Evolutionary conservation across 1,284 basidiomycete species (phyloP).

Genomic region (Rhizopogon parksii): DNA sequence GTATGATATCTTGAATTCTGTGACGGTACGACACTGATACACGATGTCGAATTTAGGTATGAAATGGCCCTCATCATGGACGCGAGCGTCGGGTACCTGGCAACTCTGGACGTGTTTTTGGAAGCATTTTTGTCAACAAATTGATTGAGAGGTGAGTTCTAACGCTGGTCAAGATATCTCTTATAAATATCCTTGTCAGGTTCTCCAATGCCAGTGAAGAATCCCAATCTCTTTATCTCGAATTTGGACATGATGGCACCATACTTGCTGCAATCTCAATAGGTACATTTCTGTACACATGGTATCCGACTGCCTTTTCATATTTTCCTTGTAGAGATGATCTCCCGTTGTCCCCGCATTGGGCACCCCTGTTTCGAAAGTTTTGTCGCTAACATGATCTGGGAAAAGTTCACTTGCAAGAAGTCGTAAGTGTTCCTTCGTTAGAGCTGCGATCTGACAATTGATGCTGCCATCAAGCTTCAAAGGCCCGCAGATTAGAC

Average conservation of each 20-base stretch:
- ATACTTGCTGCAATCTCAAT: slow-evolving; percentile 39
- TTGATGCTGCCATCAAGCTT: slow-evolving; percentile 16
- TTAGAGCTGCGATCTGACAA: neutral
- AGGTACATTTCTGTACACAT: slow-evolving; percentile 21
- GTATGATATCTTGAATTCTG: slow-evolving; percentile 17
- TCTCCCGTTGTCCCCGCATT: slow-evolving; percentile 25
- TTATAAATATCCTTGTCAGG: slow-evolving; percentile 15
- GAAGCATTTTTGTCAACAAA: slow-evolving; percentile 37
- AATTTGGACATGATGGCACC: slow-evolving; percentile 46
- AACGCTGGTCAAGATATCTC: neutral
- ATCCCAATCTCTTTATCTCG: slow-evolving; percentile 33
- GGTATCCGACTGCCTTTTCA: neutral
- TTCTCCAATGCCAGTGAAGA: slow-evolving; percentile 33
- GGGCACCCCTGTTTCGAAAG: slow-evolving; percentile 26
- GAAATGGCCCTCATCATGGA: slow-evolving; percentile 43
- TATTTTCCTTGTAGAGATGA: slow-evolving; percentile 25
- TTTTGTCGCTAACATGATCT: slow-evolving; percentile 43
- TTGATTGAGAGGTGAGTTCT: slow-evolving; percentile 34
- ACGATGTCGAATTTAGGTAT: slow-evolving; percentile 21
- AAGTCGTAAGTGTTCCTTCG: slow-evolving; percentile 21
- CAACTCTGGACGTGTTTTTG: slow-evolving; percentile 36
- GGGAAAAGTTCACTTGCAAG: slow-evolving; percentile 37
- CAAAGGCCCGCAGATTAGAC: slow-evolving; percentile 34
- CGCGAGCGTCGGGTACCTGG: slow-evolving; percentile 38
- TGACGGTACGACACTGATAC: neutral